Evolutionary conservation across 768 basidiomycete genomes (phyloP).

Genomic region (Boletus eberwhitei): DNA sequence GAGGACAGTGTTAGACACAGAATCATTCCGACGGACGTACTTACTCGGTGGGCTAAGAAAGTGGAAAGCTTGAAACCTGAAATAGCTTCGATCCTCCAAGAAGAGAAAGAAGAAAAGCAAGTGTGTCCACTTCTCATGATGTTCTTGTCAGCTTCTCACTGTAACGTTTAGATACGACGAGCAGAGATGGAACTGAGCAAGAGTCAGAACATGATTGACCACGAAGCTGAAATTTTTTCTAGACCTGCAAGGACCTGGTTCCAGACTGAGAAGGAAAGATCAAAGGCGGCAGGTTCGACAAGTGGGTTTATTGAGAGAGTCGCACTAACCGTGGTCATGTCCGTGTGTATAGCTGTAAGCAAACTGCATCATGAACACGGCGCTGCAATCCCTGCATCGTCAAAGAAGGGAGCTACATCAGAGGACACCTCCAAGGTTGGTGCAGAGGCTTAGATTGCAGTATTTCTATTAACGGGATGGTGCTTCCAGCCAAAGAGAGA

Average conservation of each 20-base stretch:
- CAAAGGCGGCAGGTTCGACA: slow-evolving; percentile 65
- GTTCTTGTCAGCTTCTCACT: slow-evolving; percentile 8
- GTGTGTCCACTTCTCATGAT: slow-evolving; percentile 38
- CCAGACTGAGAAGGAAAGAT: slow-evolving; percentile 83
- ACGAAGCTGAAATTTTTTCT: slow-evolving; percentile 87
- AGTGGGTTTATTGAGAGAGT: not conserved
- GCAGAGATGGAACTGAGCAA: slow-evolving; percentile 97
- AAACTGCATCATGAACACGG: slow-evolving; percentile 71
- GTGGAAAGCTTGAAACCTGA: slow-evolving; percentile 72
- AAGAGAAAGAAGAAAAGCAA: slow-evolving; percentile 95
- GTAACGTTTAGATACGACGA: slow-evolving; percentile 57
- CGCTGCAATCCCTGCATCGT: slow-evolving; percentile 36
- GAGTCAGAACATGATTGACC: slow-evolving; percentile 93
- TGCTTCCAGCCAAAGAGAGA: slow-evolving; percentile 64
- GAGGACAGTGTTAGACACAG: slow-evolving; percentile 87
- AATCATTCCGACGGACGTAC: slow-evolving; percentile 72
- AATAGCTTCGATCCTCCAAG: slow-evolving; percentile 72
- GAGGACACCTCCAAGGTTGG: slow-evolving; percentile 42
- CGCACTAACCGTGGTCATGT: slow-evolving; percentile 1
- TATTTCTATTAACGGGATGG: slow-evolving; percentile 3
- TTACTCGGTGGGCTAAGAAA: slow-evolving; percentile 67
- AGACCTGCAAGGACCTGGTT: slow-evolving; percentile 99
- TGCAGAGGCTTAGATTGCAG: not conserved
- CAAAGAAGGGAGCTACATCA: slow-evolving; percentile 34
- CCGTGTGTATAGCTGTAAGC: slow-evolving; percentile 54